These are phyloP conservation scores for Colletotrichum incanum DNA, from an alignment of 2,329 filamentous ascomycete genomes.

Conservation along the genomic window DNA sequence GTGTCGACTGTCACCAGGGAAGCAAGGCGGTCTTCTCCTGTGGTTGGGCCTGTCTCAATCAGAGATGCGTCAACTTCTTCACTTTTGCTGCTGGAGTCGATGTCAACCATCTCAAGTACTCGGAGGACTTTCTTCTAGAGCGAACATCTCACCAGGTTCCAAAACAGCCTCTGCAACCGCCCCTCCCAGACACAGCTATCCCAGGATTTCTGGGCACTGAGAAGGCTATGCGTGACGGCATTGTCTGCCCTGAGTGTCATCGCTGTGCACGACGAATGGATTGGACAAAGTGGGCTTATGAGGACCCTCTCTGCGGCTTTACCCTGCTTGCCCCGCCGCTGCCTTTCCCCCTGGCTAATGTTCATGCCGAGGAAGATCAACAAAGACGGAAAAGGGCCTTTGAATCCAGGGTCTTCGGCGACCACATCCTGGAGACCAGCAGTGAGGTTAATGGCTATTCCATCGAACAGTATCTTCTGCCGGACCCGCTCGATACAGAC, in stretches of 20 bases:
- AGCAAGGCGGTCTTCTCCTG: conserved; percentile 56
- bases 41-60: conserved; percentile 51
- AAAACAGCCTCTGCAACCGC: conserved; percentile 53
- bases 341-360: conserved; percentile 43
- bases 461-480: conserved; percentile 56
- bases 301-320: conserved; percentile 66
- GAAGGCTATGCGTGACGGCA: conserved; percentile 70
- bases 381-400: background rate
- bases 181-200: conserved; percentile 56
- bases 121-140: conserved; percentile 70
- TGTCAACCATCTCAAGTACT: conserved; percentile 62
- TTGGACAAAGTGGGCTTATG: conserved; percentile 77
- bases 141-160: conserved; percentile 61
- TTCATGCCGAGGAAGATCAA: conserved; percentile 43
- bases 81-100: conserved; percentile 51
- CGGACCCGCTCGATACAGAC: conserved; percentile 53
- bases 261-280: conserved; percentile 73
- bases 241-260: conserved; percentile 76
- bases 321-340: conserved; percentile 51
- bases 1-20: conserved; percentile 53
- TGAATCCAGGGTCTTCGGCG: background rate
- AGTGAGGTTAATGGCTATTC: conserved; percentile 23
- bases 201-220: conserved; percentile 60
- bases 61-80: conserved; percentile 67
- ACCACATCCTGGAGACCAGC: conserved; percentile 43